Evolutionary conservation across 108 stramenopile genomes (phyloP).

Genomic region (Schizochytrium sp.): DNA sequence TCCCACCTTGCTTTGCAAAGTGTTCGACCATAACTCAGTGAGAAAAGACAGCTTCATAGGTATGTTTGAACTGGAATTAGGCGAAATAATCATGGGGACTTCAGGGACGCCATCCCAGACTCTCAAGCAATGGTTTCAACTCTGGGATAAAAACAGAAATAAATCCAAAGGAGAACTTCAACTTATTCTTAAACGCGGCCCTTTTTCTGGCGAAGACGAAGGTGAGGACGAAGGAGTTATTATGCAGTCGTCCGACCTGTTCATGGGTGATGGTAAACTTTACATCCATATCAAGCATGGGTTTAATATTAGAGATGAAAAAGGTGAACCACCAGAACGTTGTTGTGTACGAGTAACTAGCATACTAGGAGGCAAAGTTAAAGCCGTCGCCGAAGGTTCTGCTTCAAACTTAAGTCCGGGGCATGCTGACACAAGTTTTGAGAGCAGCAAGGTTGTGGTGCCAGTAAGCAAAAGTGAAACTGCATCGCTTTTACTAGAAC

Average conservation of each 20-base stretch:
- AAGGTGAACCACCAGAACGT: background rate
- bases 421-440: no score
- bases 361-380: background rate
- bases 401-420: no score
- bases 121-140: conserved; percentile 40
- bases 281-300: background rate
- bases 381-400: background rate
- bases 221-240: background rate
- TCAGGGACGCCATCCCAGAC: background rate
- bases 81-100: conserved; percentile 22
- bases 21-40: background rate
- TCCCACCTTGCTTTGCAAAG: background rate
- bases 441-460: background rate
- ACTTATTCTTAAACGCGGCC: background rate
- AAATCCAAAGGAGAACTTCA: background rate
- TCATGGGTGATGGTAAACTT: background rate
- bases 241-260: background rate
- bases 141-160: background rate
- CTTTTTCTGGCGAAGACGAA: conserved; percentile 20
- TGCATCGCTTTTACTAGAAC: background rate
- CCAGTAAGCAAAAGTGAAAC: background rate
- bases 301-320: background rate
- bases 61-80: conserved; percentile 30
- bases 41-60: background rate
- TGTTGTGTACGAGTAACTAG: background rate